Percentiles rank a stretch among this genome's conserved stretches.
These are phyloP conservation scores for Colletotrichum sp. DNA, from an alignment of 2,329 filamentous ascomycete species.

Conservation along the genomic window DNA sequence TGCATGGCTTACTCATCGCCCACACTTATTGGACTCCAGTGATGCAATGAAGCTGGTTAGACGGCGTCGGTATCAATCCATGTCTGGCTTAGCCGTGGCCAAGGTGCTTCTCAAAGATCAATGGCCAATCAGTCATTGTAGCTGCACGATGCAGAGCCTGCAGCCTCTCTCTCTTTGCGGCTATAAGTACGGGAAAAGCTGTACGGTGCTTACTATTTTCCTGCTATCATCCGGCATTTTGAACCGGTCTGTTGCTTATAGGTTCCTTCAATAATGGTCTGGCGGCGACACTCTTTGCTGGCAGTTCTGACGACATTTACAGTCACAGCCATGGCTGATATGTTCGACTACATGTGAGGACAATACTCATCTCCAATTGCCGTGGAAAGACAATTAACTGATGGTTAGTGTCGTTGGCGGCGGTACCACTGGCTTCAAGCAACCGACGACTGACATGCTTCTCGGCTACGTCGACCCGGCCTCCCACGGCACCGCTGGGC, in stretches of 20 bases:
- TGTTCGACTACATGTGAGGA: slow-evolving; percentile 11
- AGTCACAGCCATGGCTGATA: background rate
- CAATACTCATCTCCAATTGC: too few relatives aligned
- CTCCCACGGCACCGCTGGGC: background rate
- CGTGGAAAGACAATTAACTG: rapidly evolving
- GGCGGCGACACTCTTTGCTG: background rate
- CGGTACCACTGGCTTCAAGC: slow-evolving; percentile 56
- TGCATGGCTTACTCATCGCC: background rate
- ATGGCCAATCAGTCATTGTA: background rate
- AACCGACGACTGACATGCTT: background rate
- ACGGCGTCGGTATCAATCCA: background rate
- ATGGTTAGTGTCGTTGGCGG: slow-evolving; percentile 54
- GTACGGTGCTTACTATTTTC: background rate
- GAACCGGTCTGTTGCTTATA: background rate
- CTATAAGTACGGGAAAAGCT: background rate
- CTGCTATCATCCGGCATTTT: background rate
- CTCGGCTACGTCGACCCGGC: background rate
- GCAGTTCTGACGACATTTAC: background rate
- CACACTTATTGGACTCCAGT: background rate
- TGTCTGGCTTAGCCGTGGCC: background rate
- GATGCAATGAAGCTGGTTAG: background rate
- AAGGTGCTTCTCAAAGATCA: background rate
- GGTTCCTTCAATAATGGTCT: background rate
- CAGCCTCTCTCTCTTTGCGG: background rate
- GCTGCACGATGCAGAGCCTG: background rate